phyloP scores from a whole-genome alignment of 441 rosid species.

The Eruca vesicaria region DNA sequence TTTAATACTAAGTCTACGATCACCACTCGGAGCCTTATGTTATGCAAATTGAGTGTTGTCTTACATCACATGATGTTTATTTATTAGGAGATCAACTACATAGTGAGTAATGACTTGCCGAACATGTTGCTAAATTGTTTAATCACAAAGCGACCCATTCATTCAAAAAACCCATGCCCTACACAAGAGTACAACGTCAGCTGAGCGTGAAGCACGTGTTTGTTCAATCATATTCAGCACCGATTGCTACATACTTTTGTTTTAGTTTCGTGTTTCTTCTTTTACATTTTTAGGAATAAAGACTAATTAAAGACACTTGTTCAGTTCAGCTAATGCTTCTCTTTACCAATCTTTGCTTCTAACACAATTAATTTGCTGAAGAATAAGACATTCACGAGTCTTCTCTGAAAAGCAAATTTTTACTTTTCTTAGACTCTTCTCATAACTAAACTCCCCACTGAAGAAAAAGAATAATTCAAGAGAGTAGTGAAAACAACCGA shows the following conservation, averaged over 20 bases:
- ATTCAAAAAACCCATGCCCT: background rate
- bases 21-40: too few species aligned
- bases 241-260: background rate
- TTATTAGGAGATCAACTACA: background rate
- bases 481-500: background rate
- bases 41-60: background rate
- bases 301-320: background rate
- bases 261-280: background rate
- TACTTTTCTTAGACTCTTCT: background rate
- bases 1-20: too few species aligned
- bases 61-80: background rate
- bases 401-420: background rate
- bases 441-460: background rate
- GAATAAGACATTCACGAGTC: background rate
- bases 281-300: background rate
- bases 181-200: background rate
- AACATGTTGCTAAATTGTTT: background rate
- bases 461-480: background rate
- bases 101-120: background rate
- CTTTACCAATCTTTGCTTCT: too few species aligned
- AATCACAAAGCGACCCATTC: background rate
- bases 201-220: constrained; percentile 13
- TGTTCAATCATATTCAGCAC: background rate
- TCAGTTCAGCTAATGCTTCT: too few species aligned
- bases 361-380: background rate